phyloP scores from a whole-genome alignment of 169 alveolate genomes.

The Cyclospora cayetanensis region DNA sequence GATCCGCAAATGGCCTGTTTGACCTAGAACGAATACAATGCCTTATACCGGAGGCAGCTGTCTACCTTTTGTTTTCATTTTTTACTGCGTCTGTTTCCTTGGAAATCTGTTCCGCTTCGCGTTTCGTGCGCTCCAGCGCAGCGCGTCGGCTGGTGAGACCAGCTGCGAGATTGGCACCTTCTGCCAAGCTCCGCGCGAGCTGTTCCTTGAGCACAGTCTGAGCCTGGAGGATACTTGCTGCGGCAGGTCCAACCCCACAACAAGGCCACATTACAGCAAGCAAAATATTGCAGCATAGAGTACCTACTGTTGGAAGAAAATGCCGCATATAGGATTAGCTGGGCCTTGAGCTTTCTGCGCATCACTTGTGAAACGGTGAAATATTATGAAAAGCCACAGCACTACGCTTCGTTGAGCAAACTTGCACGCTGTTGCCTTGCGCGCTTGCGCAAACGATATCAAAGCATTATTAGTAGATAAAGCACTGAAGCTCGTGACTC shows the following conservation, averaged over 20 bases:
- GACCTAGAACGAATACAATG: no score
- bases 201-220: background rate
- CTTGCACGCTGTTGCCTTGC: no score
- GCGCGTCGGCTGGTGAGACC: slow-evolving; percentile 68
- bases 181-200: background rate
- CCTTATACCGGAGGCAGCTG: no score
- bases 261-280: background rate
- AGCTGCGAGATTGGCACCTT: slow-evolving; percentile 36
- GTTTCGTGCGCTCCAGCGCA: slow-evolving; percentile 67
- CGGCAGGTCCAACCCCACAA: background rate
- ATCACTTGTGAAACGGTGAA: no score
- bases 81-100: slow-evolving; percentile 35
- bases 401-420: no score
- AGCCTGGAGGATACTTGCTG: background rate
- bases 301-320: background rate
- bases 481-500: no score
- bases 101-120: slow-evolving; percentile 53
- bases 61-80: slow-evolving; percentile 12
- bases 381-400: no score
- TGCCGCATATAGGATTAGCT: no score
- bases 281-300: background rate
- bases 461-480: no score
- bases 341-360: no score
- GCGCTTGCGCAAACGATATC: no score
- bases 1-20: no score